Conservation (phyloP, 2,329 filamentous ascomycete species). For the Neophaeococcomyces mojaviensis region DNA sequence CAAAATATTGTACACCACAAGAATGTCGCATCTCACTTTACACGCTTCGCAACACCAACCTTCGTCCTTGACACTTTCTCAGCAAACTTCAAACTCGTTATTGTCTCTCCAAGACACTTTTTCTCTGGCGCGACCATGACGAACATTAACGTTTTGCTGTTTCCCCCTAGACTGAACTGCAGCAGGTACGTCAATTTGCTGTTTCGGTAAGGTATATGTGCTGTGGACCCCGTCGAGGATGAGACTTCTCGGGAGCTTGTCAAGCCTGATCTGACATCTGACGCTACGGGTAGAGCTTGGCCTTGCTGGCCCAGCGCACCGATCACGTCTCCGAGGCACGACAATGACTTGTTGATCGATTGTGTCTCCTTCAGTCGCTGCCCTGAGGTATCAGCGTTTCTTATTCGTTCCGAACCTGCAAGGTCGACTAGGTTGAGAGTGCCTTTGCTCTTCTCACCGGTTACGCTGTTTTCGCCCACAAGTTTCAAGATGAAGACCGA, state of each 20-base stretch:
- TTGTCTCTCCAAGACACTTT: slow-evolving; percentile 81
- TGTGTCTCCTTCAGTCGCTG: slow-evolving; percentile 89
- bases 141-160: slow-evolving; percentile 98
- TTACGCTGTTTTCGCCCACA: slow-evolving; percentile 60
- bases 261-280: slow-evolving; percentile 42
- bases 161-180: slow-evolving; percentile 89
- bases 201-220: slow-evolving; percentile 88
- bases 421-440: slow-evolving; percentile 94
- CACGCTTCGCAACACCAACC: slow-evolving; percentile 21
- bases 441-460: slow-evolving; percentile 78
- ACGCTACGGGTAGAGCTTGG: slow-evolving; percentile 6
- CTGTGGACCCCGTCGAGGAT: slow-evolving; percentile 17
- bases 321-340: slow-evolving; percentile 89
- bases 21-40: no score
- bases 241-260: slow-evolving; percentile 42
- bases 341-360: slow-evolving; percentile 92
- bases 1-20: no score
- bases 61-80: slow-evolving; percentile 59
- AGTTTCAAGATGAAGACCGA: slow-evolving; percentile 85
- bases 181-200: slow-evolving; percentile 94
- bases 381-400: slow-evolving; percentile 78
- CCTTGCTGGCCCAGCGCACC: slow-evolving; percentile 73
- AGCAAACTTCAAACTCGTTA: slow-evolving; percentile 92
- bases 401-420: slow-evolving; percentile 83
- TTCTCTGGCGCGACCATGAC: slow-evolving; percentile 94